Conservation (phyloP, 202 grass and related monocot genomes). For the Zizania palustris region DNA sequence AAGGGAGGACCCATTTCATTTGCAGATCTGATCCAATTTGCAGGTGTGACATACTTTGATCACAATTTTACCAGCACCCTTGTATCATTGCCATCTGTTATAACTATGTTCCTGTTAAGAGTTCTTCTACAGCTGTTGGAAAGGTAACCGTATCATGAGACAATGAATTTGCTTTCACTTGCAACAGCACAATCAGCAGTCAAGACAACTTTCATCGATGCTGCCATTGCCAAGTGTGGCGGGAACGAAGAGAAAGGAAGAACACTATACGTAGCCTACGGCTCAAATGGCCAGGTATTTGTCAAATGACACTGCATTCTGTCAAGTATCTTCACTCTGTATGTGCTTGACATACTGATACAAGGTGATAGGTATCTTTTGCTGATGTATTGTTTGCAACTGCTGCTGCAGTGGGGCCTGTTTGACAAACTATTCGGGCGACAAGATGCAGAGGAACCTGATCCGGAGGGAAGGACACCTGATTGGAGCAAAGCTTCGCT, state of each 20-base stretch:
- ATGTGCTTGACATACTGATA: not conserved
- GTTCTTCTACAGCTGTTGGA: not conserved
- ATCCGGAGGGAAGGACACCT: conserved; percentile 87
- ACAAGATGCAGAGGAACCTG: conserved; percentile 63
- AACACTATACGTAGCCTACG: conserved; percentile 87
- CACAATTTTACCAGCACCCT: not conserved
- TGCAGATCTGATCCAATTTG: conserved; percentile 86
- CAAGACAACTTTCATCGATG: conserved; percentile 83
- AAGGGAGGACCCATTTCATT: conserved; percentile 86
- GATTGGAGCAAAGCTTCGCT: conserved; percentile 85
- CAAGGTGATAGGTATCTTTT: not conserved
- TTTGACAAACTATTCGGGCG: conserved; percentile 89
- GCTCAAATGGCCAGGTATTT: conserved; percentile 90
- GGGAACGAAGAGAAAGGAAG: conserved; percentile 93
- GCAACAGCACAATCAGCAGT: conserved; percentile 83
- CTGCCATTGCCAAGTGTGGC: conserved; percentile 83
- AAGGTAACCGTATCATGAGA: not conserved
- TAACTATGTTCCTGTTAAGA: not conserved
- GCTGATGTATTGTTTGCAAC: not conserved
- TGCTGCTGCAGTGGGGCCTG: conserved; percentile 67
- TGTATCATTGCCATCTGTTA: not conserved
- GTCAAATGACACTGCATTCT: not conserved
- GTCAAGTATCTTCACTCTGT: not conserved
- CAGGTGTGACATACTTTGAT: conserved; percentile 41
- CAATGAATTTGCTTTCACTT: conserved; percentile 25